These are phyloP conservation scores for Cutaneotrichosporon dermatis DNA, from an alignment of 1,284 basidiomycete species.

Conservation along the genomic window DNA sequence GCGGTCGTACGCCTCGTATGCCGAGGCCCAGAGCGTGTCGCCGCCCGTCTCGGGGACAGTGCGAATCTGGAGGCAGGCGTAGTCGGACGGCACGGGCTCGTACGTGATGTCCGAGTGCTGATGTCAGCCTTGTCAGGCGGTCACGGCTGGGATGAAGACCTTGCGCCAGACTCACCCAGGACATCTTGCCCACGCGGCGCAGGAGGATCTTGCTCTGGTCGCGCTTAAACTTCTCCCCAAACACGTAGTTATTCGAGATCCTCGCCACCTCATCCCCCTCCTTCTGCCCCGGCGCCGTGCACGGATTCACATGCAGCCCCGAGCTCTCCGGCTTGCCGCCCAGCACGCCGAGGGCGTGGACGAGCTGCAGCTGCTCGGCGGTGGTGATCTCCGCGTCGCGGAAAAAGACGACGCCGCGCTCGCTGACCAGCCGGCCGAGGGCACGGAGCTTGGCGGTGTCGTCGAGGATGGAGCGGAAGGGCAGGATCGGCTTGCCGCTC, in stretches of 20 bases:
- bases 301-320: conserved; percentile 53
- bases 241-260: conserved; percentile 49
- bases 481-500: conserved; percentile 23
- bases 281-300: conserved; percentile 43
- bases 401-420: conserved; percentile 67
- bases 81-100: conserved; percentile 62
- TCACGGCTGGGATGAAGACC: too few relatives aligned
- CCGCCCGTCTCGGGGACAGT: conserved; percentile 54
- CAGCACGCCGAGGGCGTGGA: conserved; percentile 53
- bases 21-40: conserved; percentile 53
- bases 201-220: not conserved
- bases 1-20: conserved; percentile 63
- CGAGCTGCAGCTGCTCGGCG: conserved; percentile 44
- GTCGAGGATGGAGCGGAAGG: conserved; percentile 27
- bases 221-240: conserved; percentile 32
- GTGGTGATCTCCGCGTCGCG: conserved; percentile 49
- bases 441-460: conserved; percentile 28
- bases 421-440: conserved; percentile 51
- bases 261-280: conserved; percentile 54
- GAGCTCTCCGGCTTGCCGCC: conserved; percentile 58
- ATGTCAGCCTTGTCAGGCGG: too few relatives aligned
- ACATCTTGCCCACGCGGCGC: not conserved
- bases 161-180: conserved; percentile 6
- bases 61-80: conserved; percentile 58
- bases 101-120: conserved; percentile 60